Evolutionary conservation across 73 alveolate genomes (phyloP).

Genomic region (Paramecium primaurelia): DNA sequence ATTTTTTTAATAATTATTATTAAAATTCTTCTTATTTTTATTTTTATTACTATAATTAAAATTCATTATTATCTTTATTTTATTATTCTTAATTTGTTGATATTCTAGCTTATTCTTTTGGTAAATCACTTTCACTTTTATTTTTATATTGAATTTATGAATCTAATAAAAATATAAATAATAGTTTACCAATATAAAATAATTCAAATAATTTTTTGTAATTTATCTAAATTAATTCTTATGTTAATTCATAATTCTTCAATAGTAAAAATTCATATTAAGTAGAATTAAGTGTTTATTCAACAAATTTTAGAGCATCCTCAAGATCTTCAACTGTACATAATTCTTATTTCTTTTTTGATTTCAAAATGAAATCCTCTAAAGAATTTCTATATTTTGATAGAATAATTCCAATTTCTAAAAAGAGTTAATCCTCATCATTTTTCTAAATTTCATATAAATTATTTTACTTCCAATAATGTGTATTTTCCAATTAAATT

Average conservation of each 20-base stretch:
- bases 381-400: background rate
- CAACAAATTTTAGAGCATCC: slow-evolving; percentile 27
- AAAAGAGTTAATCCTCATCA: slow-evolving; percentile 1
- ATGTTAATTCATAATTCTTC: slow-evolving; percentile 10
- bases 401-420: background rate
- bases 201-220: slow-evolving; percentile 9
- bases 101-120: background rate
- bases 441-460: background rate
- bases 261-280: background rate
- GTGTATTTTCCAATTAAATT: slow-evolving; percentile 17
- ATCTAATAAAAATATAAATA: background rate
- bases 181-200: background rate
- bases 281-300: background rate
- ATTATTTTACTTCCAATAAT: background rate
- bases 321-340: slow-evolving; percentile 30
- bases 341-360: background rate
- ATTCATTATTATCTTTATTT: background rate
- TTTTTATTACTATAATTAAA: background rate
- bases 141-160: background rate
- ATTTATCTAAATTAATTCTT: background rate
- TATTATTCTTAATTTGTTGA: background rate
- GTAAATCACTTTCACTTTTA: background rate
- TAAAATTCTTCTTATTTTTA: background rate
- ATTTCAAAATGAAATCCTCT: background rate
- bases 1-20: background rate